Conservation (phyloP, 352 stramenopile species). For the Globisporangium canariense region DNA sequence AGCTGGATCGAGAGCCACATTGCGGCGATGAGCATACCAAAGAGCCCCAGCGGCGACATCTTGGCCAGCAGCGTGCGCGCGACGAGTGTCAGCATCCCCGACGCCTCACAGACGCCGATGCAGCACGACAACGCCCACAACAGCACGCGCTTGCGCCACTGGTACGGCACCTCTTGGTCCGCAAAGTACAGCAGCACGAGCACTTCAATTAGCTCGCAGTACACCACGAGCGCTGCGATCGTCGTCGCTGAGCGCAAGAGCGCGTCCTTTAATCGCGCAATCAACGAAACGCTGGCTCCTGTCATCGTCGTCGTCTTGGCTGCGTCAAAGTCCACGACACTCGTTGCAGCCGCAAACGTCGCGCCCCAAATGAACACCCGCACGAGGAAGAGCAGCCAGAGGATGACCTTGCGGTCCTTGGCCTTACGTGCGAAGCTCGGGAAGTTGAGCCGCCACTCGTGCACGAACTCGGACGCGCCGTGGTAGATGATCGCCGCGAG, state of each 20-base stretch:
- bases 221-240: slow-evolving; percentile 21
- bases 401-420: slow-evolving; percentile 35
- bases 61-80: slow-evolving; percentile 18
- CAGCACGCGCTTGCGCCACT: slow-evolving; percentile 34
- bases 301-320: background rate
- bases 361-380: slow-evolving; percentile 65
- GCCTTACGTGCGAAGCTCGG: slow-evolving; percentile 28
- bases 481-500: slow-evolving; percentile 44
- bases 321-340: background rate
- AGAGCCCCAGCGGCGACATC: slow-evolving; percentile 28
- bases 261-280: background rate
- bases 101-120: slow-evolving; percentile 30
- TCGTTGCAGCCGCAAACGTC: slow-evolving; percentile 28
- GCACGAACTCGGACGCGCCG: slow-evolving; percentile 27
- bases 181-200: slow-evolving; percentile 58
- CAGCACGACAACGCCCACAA: slow-evolving; percentile 33
- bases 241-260: background rate
- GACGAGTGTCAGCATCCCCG: slow-evolving; percentile 19
- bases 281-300: background rate
- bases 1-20: slow-evolving; percentile 44
- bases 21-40: slow-evolving; percentile 31
- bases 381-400: slow-evolving; percentile 53
- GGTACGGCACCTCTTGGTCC: slow-evolving; percentile 37
- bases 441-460: slow-evolving; percentile 34
- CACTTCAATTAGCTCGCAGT: slow-evolving; percentile 52